Evolutionary conservation across 2,329 filamentous ascomycete species (phyloP), one percentile per base, ranked within the genome.

Genomic region (Didymella segeticola): DNA sequence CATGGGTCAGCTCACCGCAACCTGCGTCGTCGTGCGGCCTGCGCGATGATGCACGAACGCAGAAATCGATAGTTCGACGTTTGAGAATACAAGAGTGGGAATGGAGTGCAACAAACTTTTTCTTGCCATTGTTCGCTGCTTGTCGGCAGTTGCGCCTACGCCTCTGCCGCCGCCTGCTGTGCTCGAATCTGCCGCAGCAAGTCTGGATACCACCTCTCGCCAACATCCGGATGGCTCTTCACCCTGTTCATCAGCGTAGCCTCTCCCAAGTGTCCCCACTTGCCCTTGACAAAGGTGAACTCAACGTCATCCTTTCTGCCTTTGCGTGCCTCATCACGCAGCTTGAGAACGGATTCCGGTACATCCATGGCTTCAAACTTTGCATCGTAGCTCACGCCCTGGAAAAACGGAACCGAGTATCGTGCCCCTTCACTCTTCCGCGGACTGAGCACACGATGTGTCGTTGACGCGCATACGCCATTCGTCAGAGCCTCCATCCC

Each of bases 141-240:
- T 11, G 20, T 42, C 52, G 52, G 47, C 47, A 50, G 12, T 38
- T 47, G n/a, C 34, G 12, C 4, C 29, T 47, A 47, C 17, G 19
- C 38, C 36, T 25, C 31, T 39, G 57, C 63, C 22, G 56, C 63
- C 26, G 64, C 71, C 58, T 80, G 75, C 54, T 79, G 72, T 26
- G 69, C 66, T 15, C 77, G 73, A 47, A 81, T 73, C 63, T 77
- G 67, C 42, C 66, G 64, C 43, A 80, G 67, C 42, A 80, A 61
- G 17, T 78, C 71, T 19, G 79, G 78, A 69, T 80, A 81, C 75
- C 90, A 96, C 64, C 86, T 80, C 79, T 93, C 89, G 2, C 89
- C 90, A 1, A 96, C 91, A 72, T 96, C 91, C 3, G 88, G 89
- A 77, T 96, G 91, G 62, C 89, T 92, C 82, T 93, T 95, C 63